Evolutionary conservation across 306 rosid genomes (phyloP).

Genomic region (Vicia sativa): DNA sequence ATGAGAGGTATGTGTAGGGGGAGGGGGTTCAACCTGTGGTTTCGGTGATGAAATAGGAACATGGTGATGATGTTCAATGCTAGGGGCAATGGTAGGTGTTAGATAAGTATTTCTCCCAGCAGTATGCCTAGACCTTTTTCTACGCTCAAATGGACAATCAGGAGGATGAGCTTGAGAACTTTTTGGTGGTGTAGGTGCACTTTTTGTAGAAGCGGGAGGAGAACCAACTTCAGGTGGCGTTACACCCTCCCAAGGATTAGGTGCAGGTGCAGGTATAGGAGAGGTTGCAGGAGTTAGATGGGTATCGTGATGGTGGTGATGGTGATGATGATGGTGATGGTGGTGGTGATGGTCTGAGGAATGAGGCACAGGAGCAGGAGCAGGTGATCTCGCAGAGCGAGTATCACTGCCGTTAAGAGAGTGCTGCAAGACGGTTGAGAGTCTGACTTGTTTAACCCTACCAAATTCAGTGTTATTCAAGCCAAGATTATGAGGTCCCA

Average conservation of each 20-base stretch:
- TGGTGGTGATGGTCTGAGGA: conserved; percentile 56
- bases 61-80: conserved; percentile 40
- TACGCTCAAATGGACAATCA: conserved; percentile 50
- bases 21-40: conserved; percentile 48
- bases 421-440: conserved; percentile 73
- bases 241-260: conserved; percentile 40
- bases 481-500: conserved; percentile 84
- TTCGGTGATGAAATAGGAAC: conserved; percentile 56
- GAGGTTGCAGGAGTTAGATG: conserved; percentile 60
- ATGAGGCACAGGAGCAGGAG: conserved; percentile 69
- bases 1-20: conserved; percentile 50
- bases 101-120: conserved; percentile 49
- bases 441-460: conserved; percentile 86
- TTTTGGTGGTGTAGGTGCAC: conserved; percentile 48
- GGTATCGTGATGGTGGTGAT: conserved; percentile 54
- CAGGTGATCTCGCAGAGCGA: conserved; percentile 57
- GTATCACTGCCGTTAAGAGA: conserved; percentile 64
- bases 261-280: conserved; percentile 57
- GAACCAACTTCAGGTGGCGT: conserved; percentile 54
- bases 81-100: conserved; percentile 60
- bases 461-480: conserved; percentile 86
- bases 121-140: conserved; percentile 50
- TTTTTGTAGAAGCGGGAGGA: conserved; percentile 56
- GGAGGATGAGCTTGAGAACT: conserved; percentile 63
- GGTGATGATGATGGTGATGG: conserved; percentile 61